phyloP scores from a whole-genome alignment of 371 early-diverging fungal species.

The Amoeboaphelidium protococcarum region DNA sequence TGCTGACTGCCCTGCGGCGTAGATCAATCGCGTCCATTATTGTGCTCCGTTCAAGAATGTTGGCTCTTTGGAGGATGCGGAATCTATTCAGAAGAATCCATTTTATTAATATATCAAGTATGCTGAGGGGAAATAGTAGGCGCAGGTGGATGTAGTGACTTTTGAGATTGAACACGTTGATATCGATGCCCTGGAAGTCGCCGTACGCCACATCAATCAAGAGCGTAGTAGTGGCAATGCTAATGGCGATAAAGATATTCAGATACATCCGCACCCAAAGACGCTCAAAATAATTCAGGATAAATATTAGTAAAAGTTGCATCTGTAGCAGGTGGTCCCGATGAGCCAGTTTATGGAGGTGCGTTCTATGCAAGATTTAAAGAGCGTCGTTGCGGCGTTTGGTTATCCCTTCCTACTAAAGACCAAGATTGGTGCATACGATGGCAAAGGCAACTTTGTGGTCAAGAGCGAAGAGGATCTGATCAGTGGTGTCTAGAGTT shows the following conservation, averaged over 20 bases:
- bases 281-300: constrained; percentile 75
- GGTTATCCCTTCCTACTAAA: constrained; percentile 87
- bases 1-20: no score
- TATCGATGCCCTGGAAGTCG: constrained; percentile 29
- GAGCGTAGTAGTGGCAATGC: constrained; percentile 14
- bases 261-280: constrained; percentile 43
- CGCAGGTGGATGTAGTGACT: constrained; percentile 53
- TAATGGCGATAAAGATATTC: no score
- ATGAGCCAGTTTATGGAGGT: constrained; percentile 25
- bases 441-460: constrained; percentile 56
- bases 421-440: constrained; percentile 73
- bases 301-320: constrained; percentile 67
- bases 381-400: constrained; percentile 24
- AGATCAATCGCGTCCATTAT: no score
- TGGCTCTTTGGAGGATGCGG: no score
- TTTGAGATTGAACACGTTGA: constrained; percentile 92
- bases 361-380: constrained; percentile 24
- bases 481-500: constrained; percentile 18
- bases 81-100: no score
- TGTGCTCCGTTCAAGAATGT: no score
- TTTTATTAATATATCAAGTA: no score
- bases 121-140: no score
- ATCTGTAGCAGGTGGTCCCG: constrained; percentile 19
- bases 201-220: no score
- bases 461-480: constrained; percentile 35